Evolutionary conservation across 2,329 filamentous ascomycete genomes (phyloP).

Genomic region (Proliferodiscus dingleyae): DNA sequence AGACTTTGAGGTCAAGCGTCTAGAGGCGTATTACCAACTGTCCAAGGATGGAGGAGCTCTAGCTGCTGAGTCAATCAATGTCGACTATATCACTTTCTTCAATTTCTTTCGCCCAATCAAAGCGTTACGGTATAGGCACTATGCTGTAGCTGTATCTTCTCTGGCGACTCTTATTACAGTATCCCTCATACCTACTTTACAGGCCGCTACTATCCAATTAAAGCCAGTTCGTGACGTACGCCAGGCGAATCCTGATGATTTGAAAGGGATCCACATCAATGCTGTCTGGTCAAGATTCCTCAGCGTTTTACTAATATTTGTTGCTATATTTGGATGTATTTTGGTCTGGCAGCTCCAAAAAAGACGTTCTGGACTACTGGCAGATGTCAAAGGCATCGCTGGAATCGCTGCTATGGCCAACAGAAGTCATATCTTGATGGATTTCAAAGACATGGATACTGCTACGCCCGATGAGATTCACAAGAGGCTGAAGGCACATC

Average conservation of each 20-base stretch:
- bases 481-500: constrained; percentile 57
- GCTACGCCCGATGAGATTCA: constrained; percentile 64
- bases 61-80: constrained; percentile 64
- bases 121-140: constrained; percentile 58
- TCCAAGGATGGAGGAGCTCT: constrained; percentile 55
- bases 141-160: constrained; percentile 63
- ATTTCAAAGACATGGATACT: constrained; percentile 68
- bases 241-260: constrained; percentile 34
- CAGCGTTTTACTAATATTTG: constrained; percentile 49
- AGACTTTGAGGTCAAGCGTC: constrained; percentile 61
- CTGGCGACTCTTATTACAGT: constrained; percentile 60
- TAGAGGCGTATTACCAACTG: constrained; percentile 63
- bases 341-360: constrained; percentile 58
- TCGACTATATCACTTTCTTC: constrained; percentile 60
- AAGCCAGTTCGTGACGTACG: constrained; percentile 46
- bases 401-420: constrained; percentile 73
- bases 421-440: constrained; percentile 65
- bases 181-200: constrained; percentile 63
- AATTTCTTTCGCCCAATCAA: constrained; percentile 60
- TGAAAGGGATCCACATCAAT: constrained; percentile 53
- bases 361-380: constrained; percentile 60
- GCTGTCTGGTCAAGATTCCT: constrained; percentile 57
- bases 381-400: constrained; percentile 68
- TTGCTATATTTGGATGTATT: constrained; percentile 52
- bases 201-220: constrained; percentile 57